Base-by-base conservation (phyloP, 202 grass and related monocot genomes). In the Schoenoplectus tabernaemontani region DNA sequence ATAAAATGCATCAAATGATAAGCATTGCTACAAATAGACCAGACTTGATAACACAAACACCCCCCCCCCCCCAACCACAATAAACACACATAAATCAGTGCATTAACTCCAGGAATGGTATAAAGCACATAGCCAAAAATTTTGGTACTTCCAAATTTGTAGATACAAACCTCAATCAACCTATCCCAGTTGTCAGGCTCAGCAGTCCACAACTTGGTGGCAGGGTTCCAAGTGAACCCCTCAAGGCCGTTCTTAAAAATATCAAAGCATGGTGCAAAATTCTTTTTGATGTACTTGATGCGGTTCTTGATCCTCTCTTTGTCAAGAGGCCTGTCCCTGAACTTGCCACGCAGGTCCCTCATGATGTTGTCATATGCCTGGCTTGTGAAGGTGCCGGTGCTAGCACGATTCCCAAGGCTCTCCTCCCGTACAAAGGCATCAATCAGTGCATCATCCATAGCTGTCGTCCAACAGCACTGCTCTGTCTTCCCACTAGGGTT, bases 221-320 rank as follows among this genome's bases (percentile, higher is more conserved):
- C 59, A 0, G 82, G 82, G 17, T 83, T 83, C 82, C 82, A 83
- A 58, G 68, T 1, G 46, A 83, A 83, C 15, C 70, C 82, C 42
- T 76, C 72, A 0, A 75, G 1, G 5, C 69, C 69, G 16, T 83
- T 77, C 69, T 83, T 83, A 64, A 83, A 83, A 19, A 83, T 42
- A 47, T 77, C 70, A 77, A 77, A 83, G 46, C 68, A 77, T 20
- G 34, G 20, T 1, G 26, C 54, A 50, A 83, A 83, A 16, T 83
- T 83, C 32, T 50, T 76, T 16, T 83, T 83, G 48, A 83, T 75
- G 54, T 60, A 59, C 19, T 83, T 83, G 30, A 77, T 64, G 11
- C 82, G 57, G 46, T 83, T 83, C 59, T 76, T 83, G 39, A 83
- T 13, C 39, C 42, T 72, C 54, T 74, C 81, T 20, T 83, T 83